Conservation (phyloP, 768 basidiomycete genomes). For the Cubamyces lactineus region DNA sequence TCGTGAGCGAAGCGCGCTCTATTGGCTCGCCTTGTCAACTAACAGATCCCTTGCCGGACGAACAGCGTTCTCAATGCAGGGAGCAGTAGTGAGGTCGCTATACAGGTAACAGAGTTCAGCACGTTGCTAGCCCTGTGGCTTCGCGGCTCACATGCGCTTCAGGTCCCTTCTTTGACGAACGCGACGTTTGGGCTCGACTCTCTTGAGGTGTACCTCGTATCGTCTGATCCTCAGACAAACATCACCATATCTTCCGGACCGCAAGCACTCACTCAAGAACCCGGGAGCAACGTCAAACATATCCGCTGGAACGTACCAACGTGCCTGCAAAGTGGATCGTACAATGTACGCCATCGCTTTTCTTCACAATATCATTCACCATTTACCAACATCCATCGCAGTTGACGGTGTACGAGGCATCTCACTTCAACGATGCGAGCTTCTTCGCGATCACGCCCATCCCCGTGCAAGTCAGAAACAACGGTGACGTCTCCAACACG, state of each 20-base stretch:
- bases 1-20: slow-evolving; percentile 4
- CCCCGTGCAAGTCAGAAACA: slow-evolving; percentile 40
- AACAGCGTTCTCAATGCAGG: slow-evolving; percentile 33
- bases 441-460: slow-evolving; percentile 48
- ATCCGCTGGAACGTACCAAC: slow-evolving; percentile 43
- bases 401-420: slow-evolving; percentile 52
- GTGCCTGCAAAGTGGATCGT: slow-evolving; percentile 44
- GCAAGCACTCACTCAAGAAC: slow-evolving; percentile 41
- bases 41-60: not conserved
- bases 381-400: slow-evolving; percentile 26
- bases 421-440: slow-evolving; percentile 36
- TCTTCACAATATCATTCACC: not conserved
- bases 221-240: slow-evolving; percentile 41
- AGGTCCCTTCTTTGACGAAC: not conserved
- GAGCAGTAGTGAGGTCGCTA: slow-evolving; percentile 30
- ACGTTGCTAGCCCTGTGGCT: not conserved
- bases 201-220: slow-evolving; percentile 49
- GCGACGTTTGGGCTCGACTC: slow-evolving; percentile 26
- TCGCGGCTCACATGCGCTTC: not conserved
- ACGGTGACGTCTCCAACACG: slow-evolving; percentile 25
- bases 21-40: not conserved
- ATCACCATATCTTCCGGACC: slow-evolving; percentile 44
- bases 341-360: slow-evolving; percentile 42
- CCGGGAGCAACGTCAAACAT: slow-evolving; percentile 44
- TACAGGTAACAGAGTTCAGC: slow-evolving; percentile 33